Conservation (phyloP, 345 rosid genomes). For the Syzygium grande region DNA sequence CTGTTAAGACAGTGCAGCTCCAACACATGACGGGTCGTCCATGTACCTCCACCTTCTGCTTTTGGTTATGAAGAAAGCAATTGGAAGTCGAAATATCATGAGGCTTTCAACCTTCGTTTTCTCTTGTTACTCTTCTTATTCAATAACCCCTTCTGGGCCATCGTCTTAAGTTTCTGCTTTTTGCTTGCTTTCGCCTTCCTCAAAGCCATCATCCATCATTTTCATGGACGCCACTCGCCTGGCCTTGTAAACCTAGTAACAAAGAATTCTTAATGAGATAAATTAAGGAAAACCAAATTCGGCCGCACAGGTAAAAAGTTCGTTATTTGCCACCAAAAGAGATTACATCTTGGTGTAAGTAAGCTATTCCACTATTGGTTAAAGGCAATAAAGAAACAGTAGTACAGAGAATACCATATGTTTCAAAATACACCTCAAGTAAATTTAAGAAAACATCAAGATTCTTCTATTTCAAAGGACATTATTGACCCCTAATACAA, state of each 20-base stretch:
- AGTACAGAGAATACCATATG: neutral
- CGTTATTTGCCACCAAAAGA: neutral
- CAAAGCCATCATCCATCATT: constrained; percentile 83
- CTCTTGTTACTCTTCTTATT: constrained; percentile 27
- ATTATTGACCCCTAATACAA: neutral
- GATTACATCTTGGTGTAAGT: neutral
- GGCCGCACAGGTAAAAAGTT: neutral
- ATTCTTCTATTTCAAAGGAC: neutral
- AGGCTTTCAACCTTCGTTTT: neutral
- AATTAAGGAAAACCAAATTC: neutral
- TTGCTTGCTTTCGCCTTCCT: constrained; percentile 70
- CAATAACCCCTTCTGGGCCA: constrained; percentile 55
- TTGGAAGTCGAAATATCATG: neutral
- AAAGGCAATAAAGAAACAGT: neutral
- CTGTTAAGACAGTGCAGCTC: neutral
- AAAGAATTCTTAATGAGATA: neutral
- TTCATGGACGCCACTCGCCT: constrained; percentile 83
- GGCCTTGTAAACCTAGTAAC: constrained; percentile 71
- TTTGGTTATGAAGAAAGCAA: neutral
- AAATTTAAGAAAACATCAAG: neutral
- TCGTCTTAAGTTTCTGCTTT: constrained; percentile 51
- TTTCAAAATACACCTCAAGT: neutral
- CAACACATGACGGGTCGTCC: neutral
- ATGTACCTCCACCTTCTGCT: neutral
- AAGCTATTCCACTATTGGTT: neutral